Evolutionary conservation across 768 basidiomycete genomes (phyloP), one percentile per base, ranked within the genome.

Genomic region (Rhodotorula sphaerocarpa): DNA sequence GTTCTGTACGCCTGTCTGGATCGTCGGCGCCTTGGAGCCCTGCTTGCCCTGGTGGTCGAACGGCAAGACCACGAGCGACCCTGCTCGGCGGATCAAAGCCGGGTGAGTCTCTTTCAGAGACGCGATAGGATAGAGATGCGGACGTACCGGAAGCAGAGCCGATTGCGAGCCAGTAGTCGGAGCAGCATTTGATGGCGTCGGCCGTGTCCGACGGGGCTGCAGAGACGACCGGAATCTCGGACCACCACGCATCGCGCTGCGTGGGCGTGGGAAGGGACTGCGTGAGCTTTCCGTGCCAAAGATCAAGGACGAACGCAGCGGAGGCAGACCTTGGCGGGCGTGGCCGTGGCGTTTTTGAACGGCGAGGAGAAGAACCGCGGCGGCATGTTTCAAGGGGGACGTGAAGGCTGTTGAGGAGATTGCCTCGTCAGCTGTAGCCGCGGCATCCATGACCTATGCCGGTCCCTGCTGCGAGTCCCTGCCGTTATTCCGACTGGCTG

Each of bases 291-390:
- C n/a, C n/a, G n/a, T n/a, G n/a, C n/a, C n/a, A n/a, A n/a, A n/a
- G n/a, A n/a, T n/a, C n/a, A n/a, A n/a, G n/a, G n/a, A n/a, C n/a
- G n/a, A n/a, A 15, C 18, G 27, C 1, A 20, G n/a, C 7, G 20
- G 15, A 23, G 20, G 3, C 56, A 28, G 5, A 61, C 70, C 46
- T 70, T 70, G 21, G 63, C 66, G 1, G 61, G 57, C 0, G 45
- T 30, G 0, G 54, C 63, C 1, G 59, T 25, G 7, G 63, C 58
- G 30, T 70, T 70, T 58, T 70, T 70, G 70, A 60, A 70, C 2
- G 66, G 66, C 5, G 70, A 70, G 7, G 53, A 47, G 21, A 30
- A 66, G 56, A 69, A 63, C 33, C 65, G 57, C 4, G 67, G 59
- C 16, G 65, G 58, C 67, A 69, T 71, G 18, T 23, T 42, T 28